phyloP scores from a whole-genome alignment of 805 yeast genomes.

The Cyberlindnera mississippiensis region DNA sequence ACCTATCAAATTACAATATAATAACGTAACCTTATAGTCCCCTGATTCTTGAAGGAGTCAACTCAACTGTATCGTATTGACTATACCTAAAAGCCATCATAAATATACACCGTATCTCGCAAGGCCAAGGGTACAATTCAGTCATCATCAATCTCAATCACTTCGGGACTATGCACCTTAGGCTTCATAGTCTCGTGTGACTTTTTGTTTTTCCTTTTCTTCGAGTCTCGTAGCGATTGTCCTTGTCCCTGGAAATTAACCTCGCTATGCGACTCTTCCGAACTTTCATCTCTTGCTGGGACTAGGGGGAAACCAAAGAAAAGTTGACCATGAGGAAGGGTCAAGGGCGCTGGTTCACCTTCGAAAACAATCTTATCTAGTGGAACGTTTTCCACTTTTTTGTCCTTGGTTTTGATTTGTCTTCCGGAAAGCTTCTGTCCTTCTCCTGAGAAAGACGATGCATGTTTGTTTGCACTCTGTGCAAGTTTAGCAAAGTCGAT shows the following conservation, averaged over 20 bases:
- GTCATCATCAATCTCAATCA: constrained; percentile 62
- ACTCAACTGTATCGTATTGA: too few species aligned
- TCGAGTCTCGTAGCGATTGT: constrained; percentile 65
- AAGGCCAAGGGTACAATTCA: too few species aligned
- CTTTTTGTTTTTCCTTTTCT: constrained; percentile 61
- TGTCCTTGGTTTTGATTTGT: constrained; percentile 24
- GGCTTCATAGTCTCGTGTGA: constrained; percentile 54
- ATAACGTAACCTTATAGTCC: too few species aligned
- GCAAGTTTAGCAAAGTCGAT: constrained; percentile 63
- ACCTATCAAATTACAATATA: too few species aligned
- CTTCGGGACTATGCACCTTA: constrained; percentile 68
- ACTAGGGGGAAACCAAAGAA: constrained; percentile 89
- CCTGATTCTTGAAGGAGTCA: too few species aligned
- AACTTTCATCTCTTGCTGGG: constrained; percentile 38
- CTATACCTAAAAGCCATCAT: too few species aligned
- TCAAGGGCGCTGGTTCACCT: constrained; percentile 68
- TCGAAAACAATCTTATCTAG: constrained; percentile 45
- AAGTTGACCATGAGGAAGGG: constrained; percentile 77
- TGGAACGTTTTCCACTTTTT: constrained; percentile 19
- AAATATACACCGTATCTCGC: too few species aligned
- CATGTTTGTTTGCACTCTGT: constrained; percentile 34
- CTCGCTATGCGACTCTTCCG: constrained; percentile 23
- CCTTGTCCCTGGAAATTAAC: constrained; percentile 60
- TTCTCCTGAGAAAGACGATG: constrained; percentile 45
- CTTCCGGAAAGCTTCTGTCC: constrained; percentile 75